These are phyloP conservation scores for Talaromyces sp. DNA, from an alignment of 2,329 filamentous ascomycete genomes.

Conservation along the genomic window DNA sequence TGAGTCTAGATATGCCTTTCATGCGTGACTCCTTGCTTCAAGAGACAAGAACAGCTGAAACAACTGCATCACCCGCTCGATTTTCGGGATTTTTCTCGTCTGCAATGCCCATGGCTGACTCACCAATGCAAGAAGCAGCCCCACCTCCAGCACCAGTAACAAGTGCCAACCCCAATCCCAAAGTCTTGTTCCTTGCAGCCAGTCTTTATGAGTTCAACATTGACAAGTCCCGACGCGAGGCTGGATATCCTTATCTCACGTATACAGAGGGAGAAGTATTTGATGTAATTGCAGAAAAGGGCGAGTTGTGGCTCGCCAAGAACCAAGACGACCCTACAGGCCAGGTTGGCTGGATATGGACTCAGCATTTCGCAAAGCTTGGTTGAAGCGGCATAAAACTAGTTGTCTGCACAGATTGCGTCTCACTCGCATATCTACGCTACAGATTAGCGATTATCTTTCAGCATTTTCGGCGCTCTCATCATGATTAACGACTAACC, in stretches of 20 bases:
- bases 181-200: slow-evolving; percentile 84
- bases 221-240: slow-evolving; percentile 83
- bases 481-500: slow-evolving; percentile 10
- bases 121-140: slow-evolving; percentile 34
- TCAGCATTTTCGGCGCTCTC: slow-evolving; percentile 15
- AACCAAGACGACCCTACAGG: slow-evolving; percentile 86
- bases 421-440: slow-evolving; percentile 13
- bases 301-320: slow-evolving; percentile 93
- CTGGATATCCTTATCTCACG: slow-evolving; percentile 90
- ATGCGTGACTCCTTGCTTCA: slow-evolving; percentile 39
- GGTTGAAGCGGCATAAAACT: slow-evolving; percentile 22
- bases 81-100: slow-evolving; percentile 82
- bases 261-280: slow-evolving; percentile 95
- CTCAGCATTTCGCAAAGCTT: slow-evolving; percentile 81
- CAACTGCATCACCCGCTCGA: slow-evolving; percentile 47
- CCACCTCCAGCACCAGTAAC: slow-evolving; percentile 42
- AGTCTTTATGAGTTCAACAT: slow-evolving; percentile 98
- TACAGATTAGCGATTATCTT: slow-evolving; percentile 1
- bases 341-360: slow-evolving; percentile 96
- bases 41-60: slow-evolving; percentile 26
- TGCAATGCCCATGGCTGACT: slow-evolving; percentile 75
- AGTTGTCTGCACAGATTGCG: background rate
- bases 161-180: slow-evolving; percentile 46
- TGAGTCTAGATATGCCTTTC: slow-evolving; percentile 46
- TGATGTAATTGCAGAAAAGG: slow-evolving; percentile 91